A percentile compares a stretch with the other conserved stretches of the same genome.
These are phyloP conservation scores for Lablab purpureus DNA, from an alignment of 306 rosid species.

Conservation along the genomic window DNA sequence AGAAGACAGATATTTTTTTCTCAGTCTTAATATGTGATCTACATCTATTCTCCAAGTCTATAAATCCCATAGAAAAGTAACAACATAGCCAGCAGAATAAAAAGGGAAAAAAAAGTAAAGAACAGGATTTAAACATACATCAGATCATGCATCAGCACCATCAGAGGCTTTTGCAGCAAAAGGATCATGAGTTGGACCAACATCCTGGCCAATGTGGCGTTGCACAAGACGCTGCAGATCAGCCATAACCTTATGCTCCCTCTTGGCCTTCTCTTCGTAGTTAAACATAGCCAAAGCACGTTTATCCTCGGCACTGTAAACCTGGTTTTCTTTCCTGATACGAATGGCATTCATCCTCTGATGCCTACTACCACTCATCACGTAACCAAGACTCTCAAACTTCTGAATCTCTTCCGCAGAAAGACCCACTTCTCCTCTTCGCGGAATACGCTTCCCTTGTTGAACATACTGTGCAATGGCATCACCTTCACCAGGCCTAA, in stretches of 20 bases:
- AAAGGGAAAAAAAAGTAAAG: neutral
- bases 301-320: constrained; percentile 96
- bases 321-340: constrained; percentile 98
- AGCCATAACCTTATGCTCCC: constrained; percentile 97
- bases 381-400: constrained; percentile 88
- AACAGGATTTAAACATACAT: neutral
- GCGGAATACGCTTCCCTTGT: constrained; percentile 96
- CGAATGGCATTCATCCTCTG: constrained; percentile 99
- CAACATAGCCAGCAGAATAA: constrained; percentile 24
- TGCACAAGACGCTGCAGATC: constrained; percentile 95
- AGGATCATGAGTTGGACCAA: constrained; percentile 95
- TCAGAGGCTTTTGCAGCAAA: constrained; percentile 65
- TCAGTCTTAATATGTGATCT: neutral
- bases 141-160: constrained; percentile 58
- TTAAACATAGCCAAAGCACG: constrained; percentile 97
- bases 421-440: constrained; percentile 99
- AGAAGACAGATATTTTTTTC: neutral
- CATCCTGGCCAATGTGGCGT: constrained; percentile 97
- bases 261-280: constrained; percentile 92
- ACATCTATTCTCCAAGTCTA: constrained; percentile 24
- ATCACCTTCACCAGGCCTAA: constrained; percentile 98
- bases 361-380: constrained; percentile 99
- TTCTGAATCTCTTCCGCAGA: constrained; percentile 92
- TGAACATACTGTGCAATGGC: constrained; percentile 97
- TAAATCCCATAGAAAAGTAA: neutral